A percentile compares a stretch with the other conserved stretches of the same genome.
phyloP scores from a whole-genome alignment of 2,329 filamentous ascomycete species.

The Epichloe glyceriae region DNA sequence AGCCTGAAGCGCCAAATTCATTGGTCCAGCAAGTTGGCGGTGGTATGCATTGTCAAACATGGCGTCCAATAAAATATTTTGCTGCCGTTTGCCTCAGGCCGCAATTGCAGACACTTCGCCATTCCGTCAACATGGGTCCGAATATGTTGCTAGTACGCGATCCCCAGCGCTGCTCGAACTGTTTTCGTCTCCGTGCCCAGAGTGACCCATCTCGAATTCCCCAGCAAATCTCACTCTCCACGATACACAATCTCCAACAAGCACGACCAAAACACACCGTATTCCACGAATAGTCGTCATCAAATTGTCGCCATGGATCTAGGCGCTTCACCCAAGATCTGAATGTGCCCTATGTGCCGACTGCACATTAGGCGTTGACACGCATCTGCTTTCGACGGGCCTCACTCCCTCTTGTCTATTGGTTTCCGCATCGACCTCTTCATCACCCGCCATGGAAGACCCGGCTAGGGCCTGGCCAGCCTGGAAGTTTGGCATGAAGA shows the following conservation, averaged over 20 bases:
- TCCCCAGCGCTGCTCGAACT: constrained; percentile 6
- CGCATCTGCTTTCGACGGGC: constrained; percentile 2
- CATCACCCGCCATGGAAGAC: constrained; percentile 36
- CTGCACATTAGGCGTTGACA: constrained; percentile 1
- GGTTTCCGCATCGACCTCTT: neutral
- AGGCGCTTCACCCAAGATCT: constrained; percentile 5
- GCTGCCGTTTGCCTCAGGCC: constrained; percentile 9
- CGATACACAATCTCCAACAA: constrained; percentile 9
- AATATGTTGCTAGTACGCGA: constrained; percentile 9
- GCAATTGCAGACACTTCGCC: neutral
- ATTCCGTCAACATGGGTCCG: neutral
- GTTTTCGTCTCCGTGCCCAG: constrained; percentile 8
- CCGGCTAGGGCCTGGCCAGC: constrained; percentile 40
- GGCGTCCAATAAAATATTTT: constrained; percentile 7
- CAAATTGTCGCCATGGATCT: constrained; percentile 10
- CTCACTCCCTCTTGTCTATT: neutral
- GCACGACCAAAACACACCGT: constrained; percentile 2
- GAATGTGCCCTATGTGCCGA: constrained; percentile 5
- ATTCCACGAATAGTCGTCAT: constrained; percentile 1
- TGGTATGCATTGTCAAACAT: neutral
- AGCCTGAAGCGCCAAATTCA: neutral
- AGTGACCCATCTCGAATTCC: constrained; percentile 2
- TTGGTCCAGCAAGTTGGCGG: constrained; percentile 4
- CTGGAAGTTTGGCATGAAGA: constrained; percentile 52
- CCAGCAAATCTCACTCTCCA: constrained; percentile 3